phyloP scores from a whole-genome alignment of 2,329 filamentous ascomycete genomes.

The Cytospora schulzeri region DNA sequence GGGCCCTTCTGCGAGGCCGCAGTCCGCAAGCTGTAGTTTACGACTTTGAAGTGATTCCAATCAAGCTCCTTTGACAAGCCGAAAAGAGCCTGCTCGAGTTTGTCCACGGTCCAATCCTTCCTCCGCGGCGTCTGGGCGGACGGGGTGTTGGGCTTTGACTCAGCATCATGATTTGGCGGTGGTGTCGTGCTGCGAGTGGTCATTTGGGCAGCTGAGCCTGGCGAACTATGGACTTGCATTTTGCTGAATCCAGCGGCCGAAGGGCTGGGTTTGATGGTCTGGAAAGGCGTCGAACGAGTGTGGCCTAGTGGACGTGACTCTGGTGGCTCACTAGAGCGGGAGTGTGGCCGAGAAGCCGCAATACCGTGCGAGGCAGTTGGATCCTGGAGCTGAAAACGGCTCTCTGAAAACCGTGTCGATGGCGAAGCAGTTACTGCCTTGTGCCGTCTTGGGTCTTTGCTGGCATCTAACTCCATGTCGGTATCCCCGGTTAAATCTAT shows the following conservation, averaged over 20 bases:
- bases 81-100: constrained; percentile 46
- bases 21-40: constrained; percentile 48
- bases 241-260: constrained; percentile 3
- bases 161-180: constrained; percentile 10
- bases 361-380: constrained; percentile 1
- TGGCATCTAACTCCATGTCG: constrained; percentile 16
- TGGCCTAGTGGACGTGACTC: constrained; percentile 15
- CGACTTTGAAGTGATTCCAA: constrained; percentile 48
- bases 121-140: constrained; percentile 39
- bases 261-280: neutral
- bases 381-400: constrained; percentile 24
- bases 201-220: constrained; percentile 1
- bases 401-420: constrained; percentile 16
- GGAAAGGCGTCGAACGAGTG: constrained; percentile 14
- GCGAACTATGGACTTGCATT: neutral
- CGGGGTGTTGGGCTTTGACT: constrained; percentile 32
- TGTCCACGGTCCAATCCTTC: constrained; percentile 46
- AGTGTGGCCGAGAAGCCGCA: constrained; percentile 11
- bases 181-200: constrained; percentile 9
- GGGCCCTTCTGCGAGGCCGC: constrained; percentile 42
- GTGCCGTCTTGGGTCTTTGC: neutral
- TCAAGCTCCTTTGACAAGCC: constrained; percentile 47
- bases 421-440: constrained; percentile 10
- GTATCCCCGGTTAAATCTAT: constrained; percentile 22
- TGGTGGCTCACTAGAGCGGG: constrained; percentile 18